These are phyloP conservation scores for Scedosporium dehoogii DNA, from an alignment of 2,329 filamentous ascomycete species.

Conservation along the genomic window DNA sequence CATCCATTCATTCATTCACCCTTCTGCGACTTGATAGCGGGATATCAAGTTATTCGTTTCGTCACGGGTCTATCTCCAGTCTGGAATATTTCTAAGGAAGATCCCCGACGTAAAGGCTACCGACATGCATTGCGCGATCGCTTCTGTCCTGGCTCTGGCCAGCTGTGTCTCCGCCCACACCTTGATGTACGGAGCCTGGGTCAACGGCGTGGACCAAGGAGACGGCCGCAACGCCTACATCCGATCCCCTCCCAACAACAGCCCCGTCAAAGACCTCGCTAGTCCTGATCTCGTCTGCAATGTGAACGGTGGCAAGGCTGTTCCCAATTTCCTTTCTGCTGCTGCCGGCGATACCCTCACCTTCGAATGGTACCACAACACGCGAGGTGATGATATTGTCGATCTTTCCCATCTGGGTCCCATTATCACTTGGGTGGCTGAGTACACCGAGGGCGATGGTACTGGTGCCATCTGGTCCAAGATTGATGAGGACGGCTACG, in stretches of 20 bases:
- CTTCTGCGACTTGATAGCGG: background rate
- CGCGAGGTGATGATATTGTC: slow-evolving; percentile 40
- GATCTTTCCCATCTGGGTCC: slow-evolving; percentile 42
- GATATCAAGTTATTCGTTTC: background rate
- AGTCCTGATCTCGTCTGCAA: slow-evolving; percentile 33
- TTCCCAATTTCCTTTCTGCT: slow-evolving; percentile 28
- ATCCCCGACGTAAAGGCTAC: background rate
- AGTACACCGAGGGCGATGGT: slow-evolving; percentile 29
- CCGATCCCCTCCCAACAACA: slow-evolving; percentile 33
- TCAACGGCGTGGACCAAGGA: slow-evolving; percentile 34
- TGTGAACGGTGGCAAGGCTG: slow-evolving; percentile 27
- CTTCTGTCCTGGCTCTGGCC: slow-evolving; percentile 25
- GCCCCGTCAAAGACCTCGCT: slow-evolving; percentile 32
- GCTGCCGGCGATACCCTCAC: slow-evolving; percentile 35
- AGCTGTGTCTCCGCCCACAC: slow-evolving; percentile 33
- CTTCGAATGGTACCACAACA: slow-evolving; percentile 43
- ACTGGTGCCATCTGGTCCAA: slow-evolving; percentile 42
- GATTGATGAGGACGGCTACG: slow-evolving; percentile 25
- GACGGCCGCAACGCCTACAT: slow-evolving; percentile 31
- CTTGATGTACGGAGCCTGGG: slow-evolving; percentile 34
- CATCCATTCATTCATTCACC: background rate
- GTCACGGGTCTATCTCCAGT: background rate
- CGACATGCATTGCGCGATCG: slow-evolving; percentile 11
- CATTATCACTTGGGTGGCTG: slow-evolving; percentile 41
- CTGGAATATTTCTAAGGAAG: background rate